Evolutionary conservation across 2,329 filamentous ascomycete genomes (phyloP), one percentile per base, ranked within the genome.

Genomic region (Didymella pomorum): DNA sequence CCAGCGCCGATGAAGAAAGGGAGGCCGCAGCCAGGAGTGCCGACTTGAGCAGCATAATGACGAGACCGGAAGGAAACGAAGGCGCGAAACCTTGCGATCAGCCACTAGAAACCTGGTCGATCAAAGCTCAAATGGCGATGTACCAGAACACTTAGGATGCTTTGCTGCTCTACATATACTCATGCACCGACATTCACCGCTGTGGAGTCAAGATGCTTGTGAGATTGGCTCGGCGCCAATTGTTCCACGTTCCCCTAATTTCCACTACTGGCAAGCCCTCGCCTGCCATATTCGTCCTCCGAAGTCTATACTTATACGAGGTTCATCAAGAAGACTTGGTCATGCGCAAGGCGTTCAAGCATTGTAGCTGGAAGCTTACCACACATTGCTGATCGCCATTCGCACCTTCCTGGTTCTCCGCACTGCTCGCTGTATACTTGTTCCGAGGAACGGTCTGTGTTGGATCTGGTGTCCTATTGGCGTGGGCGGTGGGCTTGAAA

Each of bases 1-100:
- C 75, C 21, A 72, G 56, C 12, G 65, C 67, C 23, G 71, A 65
- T 37, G 69, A 62, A 25, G 67, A 64, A 50, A 73, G 66, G 45
- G 70, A 65, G 52, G 65, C 64, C 28, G 65, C 61, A 56, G 71
- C 69, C 61, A 74, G 43, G 25, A 73, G 49, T 18, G 56, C 60
- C 31, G 59, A 64, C 53, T 64, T 67, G 43, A 71, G 58, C 43
- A 74, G 67, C 73, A 75, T 75, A 23, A 20, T 54, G 45, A 45
- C 6, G 41, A 16, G n/a, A 29, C 14, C 23, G 8, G 42, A 57
- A 16, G 10, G 16, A 39, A 60, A 25, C 10, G 12, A 60, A 56
- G 12, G 23, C 21, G 35, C 18, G 29, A 53, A 39, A 28, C 46
- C 28, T 35, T 44, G 49, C 12, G 20, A 14, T 48, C 42, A 61